Base-by-base conservation (phyloP, 2,329 filamentous ascomycete species). In the Trichoderma sp. region DNA sequence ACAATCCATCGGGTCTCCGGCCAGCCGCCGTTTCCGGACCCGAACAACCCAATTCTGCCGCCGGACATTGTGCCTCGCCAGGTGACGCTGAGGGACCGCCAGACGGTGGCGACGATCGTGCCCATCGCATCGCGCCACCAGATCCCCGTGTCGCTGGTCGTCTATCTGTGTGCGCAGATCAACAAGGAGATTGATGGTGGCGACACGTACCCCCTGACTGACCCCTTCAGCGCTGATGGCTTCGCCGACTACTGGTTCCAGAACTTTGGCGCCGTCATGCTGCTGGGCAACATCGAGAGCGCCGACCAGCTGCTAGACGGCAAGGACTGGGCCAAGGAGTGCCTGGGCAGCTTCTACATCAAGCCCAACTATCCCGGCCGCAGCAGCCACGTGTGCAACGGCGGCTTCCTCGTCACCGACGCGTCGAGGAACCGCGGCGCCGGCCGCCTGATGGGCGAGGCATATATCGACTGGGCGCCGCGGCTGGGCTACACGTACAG, bases 281-380 rank as follows among this genome's bases (percentile, higher is more conserved):
- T 97, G 25, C 83, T 95, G 50, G 93, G 93, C 67, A 88, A 90
- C 73, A 88, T 94, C 67, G 86, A 87, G 61, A 84, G 84, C 67
- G 81, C 86, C 29, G 84, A 87, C 65, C 88, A 90, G 67, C 79
- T 86, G 69, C 74, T 84, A 72, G 79, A 89, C 79, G 79, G 84
- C 78, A 83, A 84, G 71, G 91, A 94, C 78, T 97, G 93, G 93
- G 86, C 88, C 71, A 89, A 89, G 75, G 85, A 91, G 74, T 97
- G 93, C 74, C 82, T 97, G 52, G 93, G 93, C 67, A 96, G 92
- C 80, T 97, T 97, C 80, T 96, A 95, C 80, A 92, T 97, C 84
- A 94, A 95, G 81, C 93, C 93, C 57, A 97, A 97, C 79, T 97
- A 97, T 78, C 93, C 93, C 0, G 93, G 93, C 57, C 87, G 93